Evolutionary conservation across 2,329 filamentous ascomycete species (phyloP), one percentile per base, ranked within the genome.

Genomic region (Alternaria arborescens): DNA sequence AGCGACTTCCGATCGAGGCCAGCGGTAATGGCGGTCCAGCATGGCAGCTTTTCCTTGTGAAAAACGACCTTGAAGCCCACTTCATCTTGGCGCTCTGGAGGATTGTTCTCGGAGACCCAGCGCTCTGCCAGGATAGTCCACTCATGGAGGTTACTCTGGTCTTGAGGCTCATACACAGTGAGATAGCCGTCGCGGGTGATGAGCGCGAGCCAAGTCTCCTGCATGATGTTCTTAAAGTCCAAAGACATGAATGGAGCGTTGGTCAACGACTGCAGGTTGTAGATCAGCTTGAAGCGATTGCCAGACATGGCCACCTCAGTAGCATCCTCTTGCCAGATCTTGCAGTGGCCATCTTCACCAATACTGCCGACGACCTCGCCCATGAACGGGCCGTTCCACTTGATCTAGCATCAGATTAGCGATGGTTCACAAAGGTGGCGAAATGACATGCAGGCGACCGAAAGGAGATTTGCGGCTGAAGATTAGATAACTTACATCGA

Each of bases 311-410:
- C 89, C 1, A 91, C 85, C 50, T 95, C 91, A 1, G 89, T 91
- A 16, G 91, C 89, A 79, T 97, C 93, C 81, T 97, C 94, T 62
- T 91, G 90, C 94, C 94, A 98, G 66, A 98, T 85, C 76, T 93
- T 92, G 82, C 96, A 93, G 77, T 90, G 89, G 72, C 94, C 92
- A 72, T 97, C 94, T 72, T 94, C 91, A 64, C 92, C 93, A 61
- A 97, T 91, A 55, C 91, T 97, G 58, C 90, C 94, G 69, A 98
- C 84, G 71, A 97, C 87, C 74, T 95, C 93, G 68, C 95, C 95
- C 61, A 95, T 89, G 65, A 92, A 94, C 0, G 93, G 91, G 1
- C 93, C 92, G 58, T 97, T 91, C 94, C 94, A 98, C 84, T 95
- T 92, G 55, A 97, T 89, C 92, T 94, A 73, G 50, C 18, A 46